Conservation (phyloP, 1,284 basidiomycete genomes). For the Ustilago nuda region DNA sequence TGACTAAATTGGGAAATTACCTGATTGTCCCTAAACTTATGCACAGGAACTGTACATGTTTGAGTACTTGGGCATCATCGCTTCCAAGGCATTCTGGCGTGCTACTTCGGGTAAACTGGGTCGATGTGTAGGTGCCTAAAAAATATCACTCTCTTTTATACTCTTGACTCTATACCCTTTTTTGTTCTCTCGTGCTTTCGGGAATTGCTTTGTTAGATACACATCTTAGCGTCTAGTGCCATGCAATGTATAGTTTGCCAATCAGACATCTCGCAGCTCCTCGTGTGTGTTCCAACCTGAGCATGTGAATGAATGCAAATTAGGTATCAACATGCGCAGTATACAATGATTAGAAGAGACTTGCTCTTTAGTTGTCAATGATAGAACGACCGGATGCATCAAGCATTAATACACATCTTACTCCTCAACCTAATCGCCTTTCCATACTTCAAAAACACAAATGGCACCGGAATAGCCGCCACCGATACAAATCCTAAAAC, state of each 20-base stretch:
- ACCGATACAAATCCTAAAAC: conserved; percentile 37
- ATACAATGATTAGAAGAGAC: conserved; percentile 1
- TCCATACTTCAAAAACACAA: conserved; percentile 45
- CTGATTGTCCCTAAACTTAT: too few species aligned
- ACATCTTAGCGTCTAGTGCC: neutral
- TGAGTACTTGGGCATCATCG: conserved; percentile 58
- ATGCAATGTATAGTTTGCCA: conserved; percentile 11
- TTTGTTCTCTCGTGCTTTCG: neutral
- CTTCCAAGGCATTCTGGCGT: conserved; percentile 60
- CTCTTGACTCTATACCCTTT: conserved; percentile 15
- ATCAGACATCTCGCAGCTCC: neutral
- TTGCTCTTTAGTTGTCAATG: neutral
- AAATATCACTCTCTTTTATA: conserved; percentile 1
- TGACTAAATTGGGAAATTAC: too few species aligned
- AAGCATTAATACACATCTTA: conserved; percentile 44
- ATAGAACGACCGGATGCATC: neutral
- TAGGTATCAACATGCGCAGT: conserved; percentile 5
- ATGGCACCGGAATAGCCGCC: conserved; percentile 35
- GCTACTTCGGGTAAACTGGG: conserved; percentile 53
- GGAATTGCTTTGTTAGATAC: conserved; percentile 1
- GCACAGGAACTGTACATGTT: conserved; percentile 32
- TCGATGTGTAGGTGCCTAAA: conserved; percentile 37
- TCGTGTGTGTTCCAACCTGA: neutral
- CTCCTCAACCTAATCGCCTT: conserved; percentile 38
- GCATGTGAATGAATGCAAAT: neutral